These are phyloP conservation scores for Calocera viscosa DNA, from an alignment of 768 basidiomycete genomes.

Conservation along the genomic window DNA sequence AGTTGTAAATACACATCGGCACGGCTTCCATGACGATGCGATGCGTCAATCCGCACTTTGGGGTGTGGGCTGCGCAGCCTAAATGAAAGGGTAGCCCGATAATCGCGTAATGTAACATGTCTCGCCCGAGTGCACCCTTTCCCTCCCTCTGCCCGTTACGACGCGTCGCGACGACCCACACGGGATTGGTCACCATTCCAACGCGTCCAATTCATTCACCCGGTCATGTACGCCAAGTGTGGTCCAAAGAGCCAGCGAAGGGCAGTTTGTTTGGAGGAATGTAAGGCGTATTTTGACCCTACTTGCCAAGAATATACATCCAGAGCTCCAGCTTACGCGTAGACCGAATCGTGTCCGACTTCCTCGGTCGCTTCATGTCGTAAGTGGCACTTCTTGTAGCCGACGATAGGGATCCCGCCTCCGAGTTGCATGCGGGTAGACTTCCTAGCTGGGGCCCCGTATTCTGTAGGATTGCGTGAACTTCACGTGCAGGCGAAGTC, in stretches of 20 bases:
- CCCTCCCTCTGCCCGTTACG: too few relatives aligned
- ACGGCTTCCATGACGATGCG: slow-evolving; percentile 7
- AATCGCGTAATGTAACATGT: background rate
- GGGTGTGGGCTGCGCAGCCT: background rate
- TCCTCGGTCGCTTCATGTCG: background rate
- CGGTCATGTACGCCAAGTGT: background rate
- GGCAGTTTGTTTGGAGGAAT: background rate
- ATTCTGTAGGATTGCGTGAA: background rate
- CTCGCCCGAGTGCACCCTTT: background rate
- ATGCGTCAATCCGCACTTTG: slow-evolving; percentile 1
- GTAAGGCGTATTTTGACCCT: background rate
- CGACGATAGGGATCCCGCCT: too few relatives aligned
- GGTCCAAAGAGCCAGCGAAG: background rate
- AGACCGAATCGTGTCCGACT: background rate
- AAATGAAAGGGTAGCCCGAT: slow-evolving; percentile 2
- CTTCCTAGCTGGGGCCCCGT: background rate
- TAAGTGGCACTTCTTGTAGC: background rate
- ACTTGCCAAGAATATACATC: background rate
- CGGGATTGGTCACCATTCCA: background rate
- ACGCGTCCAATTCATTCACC: background rate
- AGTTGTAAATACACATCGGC: background rate
- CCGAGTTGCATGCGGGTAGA: too few relatives aligned
- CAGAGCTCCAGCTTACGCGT: background rate
- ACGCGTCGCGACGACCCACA: background rate
- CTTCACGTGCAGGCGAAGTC: background rate